A percentile compares a stretch with the other conserved stretches of the same genome.
Conservation (phyloP, 768 basidiomycete species). For the Calvatia gigantea region DNA sequence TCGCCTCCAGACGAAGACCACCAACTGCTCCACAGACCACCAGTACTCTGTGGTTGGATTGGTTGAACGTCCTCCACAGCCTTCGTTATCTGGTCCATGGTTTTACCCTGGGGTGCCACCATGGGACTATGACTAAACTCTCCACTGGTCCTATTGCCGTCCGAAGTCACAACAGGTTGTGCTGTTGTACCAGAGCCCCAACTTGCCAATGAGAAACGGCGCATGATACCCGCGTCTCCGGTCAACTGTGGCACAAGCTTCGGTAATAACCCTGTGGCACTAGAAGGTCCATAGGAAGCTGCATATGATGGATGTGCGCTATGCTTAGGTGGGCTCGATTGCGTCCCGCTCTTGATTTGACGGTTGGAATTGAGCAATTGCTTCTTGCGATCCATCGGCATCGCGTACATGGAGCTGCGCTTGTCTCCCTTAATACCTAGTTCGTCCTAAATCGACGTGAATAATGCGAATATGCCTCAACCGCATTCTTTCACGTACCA, state of each 20-base stretch:
- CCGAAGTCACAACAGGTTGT: slow-evolving; percentile 29
- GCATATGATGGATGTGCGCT: slow-evolving; percentile 33
- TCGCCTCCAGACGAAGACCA: slow-evolving; percentile 69
- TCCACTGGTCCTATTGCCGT: slow-evolving; percentile 31
- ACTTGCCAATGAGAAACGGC: slow-evolving; percentile 60
- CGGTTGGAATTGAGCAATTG: slow-evolving; percentile 61
- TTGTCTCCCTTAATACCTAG: slow-evolving; percentile 71
- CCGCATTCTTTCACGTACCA: slow-evolving; percentile 42
- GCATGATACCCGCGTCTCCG: slow-evolving; percentile 66
- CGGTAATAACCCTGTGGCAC: slow-evolving; percentile 53
- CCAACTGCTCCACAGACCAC: slow-evolving; percentile 73
- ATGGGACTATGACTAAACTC: slow-evolving; percentile 28
- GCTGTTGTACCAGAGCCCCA: slow-evolving; percentile 50
- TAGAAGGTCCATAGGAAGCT: slow-evolving; percentile 58
- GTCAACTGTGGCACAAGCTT: slow-evolving; percentile 71
- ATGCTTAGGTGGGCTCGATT: slow-evolving; percentile 26
- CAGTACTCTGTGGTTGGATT: slow-evolving; percentile 65
- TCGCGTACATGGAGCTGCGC: slow-evolving; percentile 55
- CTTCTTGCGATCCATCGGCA: slow-evolving; percentile 62
- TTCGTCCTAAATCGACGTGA: slow-evolving; percentile 48
- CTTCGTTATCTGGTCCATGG: slow-evolving; percentile 27
- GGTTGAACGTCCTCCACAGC: slow-evolving; percentile 32
- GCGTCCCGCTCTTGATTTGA: slow-evolving; percentile 31
- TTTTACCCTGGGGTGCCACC: slow-evolving; percentile 19
- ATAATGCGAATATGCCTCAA: neutral